Base-by-base conservation (phyloP, 352 stramenopile species). In the Halophytophthora polymorphica region DNA sequence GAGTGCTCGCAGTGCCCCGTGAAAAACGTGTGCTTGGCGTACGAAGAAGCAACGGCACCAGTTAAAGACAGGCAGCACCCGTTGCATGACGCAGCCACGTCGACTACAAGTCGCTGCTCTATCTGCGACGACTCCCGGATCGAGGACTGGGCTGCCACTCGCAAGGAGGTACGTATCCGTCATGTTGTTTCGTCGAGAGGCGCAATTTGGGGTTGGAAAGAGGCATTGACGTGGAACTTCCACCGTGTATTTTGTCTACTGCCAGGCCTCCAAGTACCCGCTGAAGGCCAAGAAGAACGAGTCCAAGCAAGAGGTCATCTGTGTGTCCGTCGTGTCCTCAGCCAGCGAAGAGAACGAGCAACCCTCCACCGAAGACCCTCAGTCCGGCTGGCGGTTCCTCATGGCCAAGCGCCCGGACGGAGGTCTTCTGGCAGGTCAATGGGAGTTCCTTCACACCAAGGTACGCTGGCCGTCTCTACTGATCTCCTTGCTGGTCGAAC, bases 361-460 rank as follows among this genome's bases (percentile, higher is more conserved):
- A 39, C 29, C 35, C 17, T 58, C 61, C 6, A 44, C 49, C 7
- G 53, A 45, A 23, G 39, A 33, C 34, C 43, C 57, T 40, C 42
- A 54, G 11, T 61, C 64, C 3, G 39, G 63, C n/a, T 90, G 81
- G 80, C 69, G 60, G 17, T 93, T 88, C 50, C 56, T 95, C 17
- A 93, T 95, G 85, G 69, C 58, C 2, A 89, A 86, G 36, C 80
- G 87, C 10, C 77, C 87, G 0, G 58, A 74, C 0, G 82, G 69
- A 50, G 87, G 86, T 2, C 52, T 96, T 18, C 63, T 96, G 1
- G 82, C 86, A 37, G 83, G 86, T 11, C 87, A 96, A 50, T 96
- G 86, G 87, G 84, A 96, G 54, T 96, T 96, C 55, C 67, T 93
- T 17, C 67, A 89, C 56, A 76, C 64, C 36, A 91, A 93, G 71